Percentiles rank a stretch among this genome's conserved stretches.
Conservation (phyloP, 2,329 filamentous ascomycete species). For the Calcarisporium arbuscula region DNA sequence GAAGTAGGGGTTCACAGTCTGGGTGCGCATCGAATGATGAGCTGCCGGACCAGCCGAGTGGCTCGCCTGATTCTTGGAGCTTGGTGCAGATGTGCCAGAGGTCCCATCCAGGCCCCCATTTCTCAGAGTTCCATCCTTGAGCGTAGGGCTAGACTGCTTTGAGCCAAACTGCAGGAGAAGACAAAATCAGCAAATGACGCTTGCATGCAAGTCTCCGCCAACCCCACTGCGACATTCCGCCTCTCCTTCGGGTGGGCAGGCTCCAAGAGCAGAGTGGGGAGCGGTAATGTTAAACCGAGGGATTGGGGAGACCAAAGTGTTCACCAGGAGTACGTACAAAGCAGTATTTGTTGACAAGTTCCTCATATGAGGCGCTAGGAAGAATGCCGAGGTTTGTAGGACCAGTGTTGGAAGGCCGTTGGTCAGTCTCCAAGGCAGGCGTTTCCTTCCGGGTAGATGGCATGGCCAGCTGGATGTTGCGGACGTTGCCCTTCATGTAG, state of each 20-base stretch:
- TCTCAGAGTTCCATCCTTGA: constrained; percentile 41
- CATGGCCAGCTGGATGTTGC: constrained; percentile 16
- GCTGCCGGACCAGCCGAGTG: constrained; percentile 30
- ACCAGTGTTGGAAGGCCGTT: constrained; percentile 2
- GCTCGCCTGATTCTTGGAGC: constrained; percentile 1
- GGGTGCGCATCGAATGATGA: constrained; percentile 34
- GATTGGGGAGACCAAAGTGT: constrained; percentile 20
- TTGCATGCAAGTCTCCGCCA: constrained; percentile 11
- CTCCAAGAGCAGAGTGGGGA: not conserved
- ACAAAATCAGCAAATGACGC: constrained; percentile 24
- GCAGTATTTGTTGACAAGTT: constrained; percentile 98
- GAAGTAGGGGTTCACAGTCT: constrained; percentile 9
- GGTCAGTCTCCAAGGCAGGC: too few relatives aligned
- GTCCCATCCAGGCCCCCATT: constrained; percentile 30
- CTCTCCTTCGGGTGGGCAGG: constrained; percentile 5
- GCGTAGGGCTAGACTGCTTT: constrained; percentile 46
- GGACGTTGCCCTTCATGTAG: constrained; percentile 46
- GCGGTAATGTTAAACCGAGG: not conserved
- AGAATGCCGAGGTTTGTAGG: constrained; percentile 42
- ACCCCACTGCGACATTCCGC: not conserved
- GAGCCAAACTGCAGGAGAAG: constrained; percentile 50
- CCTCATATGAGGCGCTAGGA: constrained; percentile 86
- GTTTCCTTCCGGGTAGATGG: too few relatives aligned
- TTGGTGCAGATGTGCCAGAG: not conserved
- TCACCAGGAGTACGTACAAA: constrained; percentile 76